Base-by-base conservation (phyloP, 2,329 filamentous ascomycete genomes). In the Curvularia spicifera region DNA sequence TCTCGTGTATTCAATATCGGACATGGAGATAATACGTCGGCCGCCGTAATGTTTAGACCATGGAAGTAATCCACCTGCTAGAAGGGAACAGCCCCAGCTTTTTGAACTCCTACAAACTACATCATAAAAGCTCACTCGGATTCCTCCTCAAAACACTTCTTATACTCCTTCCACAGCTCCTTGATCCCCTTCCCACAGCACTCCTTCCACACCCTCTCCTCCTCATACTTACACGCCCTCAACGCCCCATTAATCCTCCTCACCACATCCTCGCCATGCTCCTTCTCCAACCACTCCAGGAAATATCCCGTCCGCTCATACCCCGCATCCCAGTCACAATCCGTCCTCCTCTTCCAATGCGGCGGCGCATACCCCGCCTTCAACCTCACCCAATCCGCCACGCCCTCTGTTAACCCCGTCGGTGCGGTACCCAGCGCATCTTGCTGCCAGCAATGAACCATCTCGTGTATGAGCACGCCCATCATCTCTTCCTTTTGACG, bases 221-320 rank as follows among this genome's bases (percentile, higher is more conserved):
- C 84, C 61, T 88, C 80, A 76, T 95, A 91, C 78, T 79, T 81
- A 40, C 80, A 80, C n/a, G 78, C 78, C 59, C 87, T 81, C 73
- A 96, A 76, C 63, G 83, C 84, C 70, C 87, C 89, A 70, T 96
- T 85, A 49, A 95, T 76, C 56, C 80, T 82, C 55, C 85, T 74
- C 4, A 84, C 81, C 45, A 78, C 78, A 28, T 82, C 82, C n/a
- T 65, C 63, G 1, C 82, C 82, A 62, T 78, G 90, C 47, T 83
- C 82, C 35, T 80, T 76, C 78, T 97, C 93, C 46, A 98, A 79
- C 79, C 91, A 97, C 53, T 95, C 88, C 50, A 98, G 78, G 68
- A 98, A 98, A 76, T 91, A 98, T 0, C 89, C 95, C 6, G 94
- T 98, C 65, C 90, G 86, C 80, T 97, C 89, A 78, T 98, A 98